Evolutionary conservation across 2,329 filamentous ascomycete genomes (phyloP).

Genomic region (Exophiala dermatitidis): DNA sequence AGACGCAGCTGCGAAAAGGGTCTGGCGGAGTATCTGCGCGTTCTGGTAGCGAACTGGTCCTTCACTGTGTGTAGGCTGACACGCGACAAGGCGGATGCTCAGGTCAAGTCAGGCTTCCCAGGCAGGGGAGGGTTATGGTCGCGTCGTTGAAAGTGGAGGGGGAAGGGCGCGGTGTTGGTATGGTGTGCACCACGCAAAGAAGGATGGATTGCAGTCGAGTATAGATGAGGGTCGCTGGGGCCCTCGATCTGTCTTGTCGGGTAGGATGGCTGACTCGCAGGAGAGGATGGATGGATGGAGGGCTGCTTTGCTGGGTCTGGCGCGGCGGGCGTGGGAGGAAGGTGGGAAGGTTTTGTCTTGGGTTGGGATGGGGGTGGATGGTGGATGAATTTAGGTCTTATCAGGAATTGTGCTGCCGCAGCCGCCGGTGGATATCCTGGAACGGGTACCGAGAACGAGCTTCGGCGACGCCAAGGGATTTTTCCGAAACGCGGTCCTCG

Average conservation of each 20-base stretch:
- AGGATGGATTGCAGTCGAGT: constrained; percentile 10
- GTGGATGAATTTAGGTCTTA: constrained; percentile 10
- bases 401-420: constrained; percentile 9
- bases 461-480: background rate
- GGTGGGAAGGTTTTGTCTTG: constrained; percentile 23
- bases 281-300: constrained; percentile 1
- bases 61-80: constrained; percentile 2
- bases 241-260: constrained; percentile 13
- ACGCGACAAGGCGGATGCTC: constrained; percentile 18
- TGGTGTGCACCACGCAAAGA: constrained; percentile 17
- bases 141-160: constrained; percentile 16
- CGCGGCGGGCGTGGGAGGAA: constrained; percentile 16
- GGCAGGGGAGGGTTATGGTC: constrained; percentile 15
- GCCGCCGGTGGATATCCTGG: constrained; percentile 3
- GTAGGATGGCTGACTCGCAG: constrained; percentile 18
- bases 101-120: constrained; percentile 2
- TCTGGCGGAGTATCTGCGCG: constrained; percentile 7
- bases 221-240: constrained; percentile 25
- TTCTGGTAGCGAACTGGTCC: background rate
- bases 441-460: constrained; percentile 10
- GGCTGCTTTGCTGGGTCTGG: constrained; percentile 19
- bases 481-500: background rate
- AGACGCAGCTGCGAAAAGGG: constrained; percentile 14
- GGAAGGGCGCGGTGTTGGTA: constrained; percentile 19
- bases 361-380: constrained; percentile 15